phyloP scores from a whole-genome alignment of 257 asterid species.

The Solanum paucissectum region DNA sequence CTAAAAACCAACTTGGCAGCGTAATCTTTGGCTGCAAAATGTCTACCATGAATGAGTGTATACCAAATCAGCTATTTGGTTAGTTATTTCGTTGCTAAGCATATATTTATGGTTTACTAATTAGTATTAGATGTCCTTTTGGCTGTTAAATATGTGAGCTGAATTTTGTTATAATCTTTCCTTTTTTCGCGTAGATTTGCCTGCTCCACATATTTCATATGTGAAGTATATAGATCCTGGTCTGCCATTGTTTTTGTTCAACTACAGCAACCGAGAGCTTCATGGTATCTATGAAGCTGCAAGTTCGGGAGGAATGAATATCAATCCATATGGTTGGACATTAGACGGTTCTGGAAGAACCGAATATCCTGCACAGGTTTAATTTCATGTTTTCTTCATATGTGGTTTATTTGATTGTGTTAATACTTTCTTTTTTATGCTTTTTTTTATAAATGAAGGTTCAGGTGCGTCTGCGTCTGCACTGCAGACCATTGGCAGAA shows the following conservation, averaged over 20 bases:
- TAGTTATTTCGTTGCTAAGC: background rate
- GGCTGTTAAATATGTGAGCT: background rate
- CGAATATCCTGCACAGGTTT: slow-evolving; percentile 78
- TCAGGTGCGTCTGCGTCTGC: slow-evolving; percentile 44
- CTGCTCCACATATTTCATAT: slow-evolving; percentile 44
- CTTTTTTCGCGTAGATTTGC: slow-evolving; percentile 40
- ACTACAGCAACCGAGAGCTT: slow-evolving; percentile 51
- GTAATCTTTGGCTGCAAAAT: slow-evolving; percentile 34
- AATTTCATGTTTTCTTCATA: background rate
- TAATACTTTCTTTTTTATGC: background rate
- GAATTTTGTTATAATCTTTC: background rate
- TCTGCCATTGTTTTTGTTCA: slow-evolving; percentile 73
- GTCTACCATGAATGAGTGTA: slow-evolving; percentile 20
- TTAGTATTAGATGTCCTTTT: background rate
- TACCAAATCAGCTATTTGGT: slow-evolving; percentile 25
- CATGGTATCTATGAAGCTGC: slow-evolving; percentile 84
- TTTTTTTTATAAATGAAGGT: slow-evolving; percentile 32
- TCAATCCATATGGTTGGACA: slow-evolving; percentile 87
- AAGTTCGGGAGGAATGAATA: slow-evolving; percentile 52
- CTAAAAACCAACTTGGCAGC: slow-evolving; percentile 21
- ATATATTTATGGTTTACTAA: too few relatives aligned
- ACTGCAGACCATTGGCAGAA: slow-evolving; percentile 47
- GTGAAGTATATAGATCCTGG: slow-evolving; percentile 69
- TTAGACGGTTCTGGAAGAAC: slow-evolving; percentile 59
- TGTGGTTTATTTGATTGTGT: background rate